phyloP scores from a whole-genome alignment of 495 filamentous ascomycete genomes.

The Antarctomyces pellizariae region DNA sequence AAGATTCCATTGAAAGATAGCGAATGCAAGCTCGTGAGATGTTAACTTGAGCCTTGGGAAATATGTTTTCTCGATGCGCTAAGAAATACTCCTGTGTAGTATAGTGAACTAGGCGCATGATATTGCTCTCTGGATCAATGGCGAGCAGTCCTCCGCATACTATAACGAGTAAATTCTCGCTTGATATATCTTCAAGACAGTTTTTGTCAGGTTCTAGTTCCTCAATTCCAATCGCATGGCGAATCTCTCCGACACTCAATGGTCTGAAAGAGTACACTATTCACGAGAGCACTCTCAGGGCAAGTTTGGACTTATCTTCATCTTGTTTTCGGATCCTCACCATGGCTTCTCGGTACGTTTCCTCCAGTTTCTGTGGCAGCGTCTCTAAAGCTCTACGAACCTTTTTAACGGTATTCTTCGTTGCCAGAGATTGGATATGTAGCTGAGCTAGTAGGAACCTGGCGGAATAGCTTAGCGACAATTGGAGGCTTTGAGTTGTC shows the following conservation, averaged over 20 bases:
- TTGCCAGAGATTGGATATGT: conserved; percentile 5
- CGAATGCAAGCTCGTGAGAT: conserved; percentile 20
- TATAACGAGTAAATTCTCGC: conserved; percentile 6
- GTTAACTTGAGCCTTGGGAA: conserved; percentile 14
- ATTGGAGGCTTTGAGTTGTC: no score
- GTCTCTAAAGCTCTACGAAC: conserved; percentile 4
- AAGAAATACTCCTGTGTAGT: conserved; percentile 30
- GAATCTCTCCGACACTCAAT: conserved; percentile 6
- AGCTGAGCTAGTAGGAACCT: conserved; percentile 10
- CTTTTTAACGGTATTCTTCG: conserved; percentile 5
- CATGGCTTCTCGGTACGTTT: conserved; percentile 4
- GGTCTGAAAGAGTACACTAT: conserved; percentile 9
- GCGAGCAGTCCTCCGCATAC: conserved; percentile 31
- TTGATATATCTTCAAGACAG: conserved; percentile 13
- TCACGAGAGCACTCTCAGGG: conserved; percentile 6
- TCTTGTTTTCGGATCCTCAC: conserved; percentile 7
- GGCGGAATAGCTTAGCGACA: conserved; percentile 2
- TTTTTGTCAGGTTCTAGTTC: conserved; percentile 15
- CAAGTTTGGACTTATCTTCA: conserved; percentile 6
- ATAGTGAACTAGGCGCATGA: conserved; percentile 31
- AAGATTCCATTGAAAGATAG: conserved; percentile 22
- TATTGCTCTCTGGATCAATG: conserved; percentile 20
- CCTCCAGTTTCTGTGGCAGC: conserved; percentile 1
- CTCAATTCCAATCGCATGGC: conserved; percentile 7
- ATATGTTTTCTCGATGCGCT: conserved; percentile 13